Evolutionary conservation across 2,329 filamentous ascomycete species (phyloP).

Genomic region (Verticillium klebahnii): DNA sequence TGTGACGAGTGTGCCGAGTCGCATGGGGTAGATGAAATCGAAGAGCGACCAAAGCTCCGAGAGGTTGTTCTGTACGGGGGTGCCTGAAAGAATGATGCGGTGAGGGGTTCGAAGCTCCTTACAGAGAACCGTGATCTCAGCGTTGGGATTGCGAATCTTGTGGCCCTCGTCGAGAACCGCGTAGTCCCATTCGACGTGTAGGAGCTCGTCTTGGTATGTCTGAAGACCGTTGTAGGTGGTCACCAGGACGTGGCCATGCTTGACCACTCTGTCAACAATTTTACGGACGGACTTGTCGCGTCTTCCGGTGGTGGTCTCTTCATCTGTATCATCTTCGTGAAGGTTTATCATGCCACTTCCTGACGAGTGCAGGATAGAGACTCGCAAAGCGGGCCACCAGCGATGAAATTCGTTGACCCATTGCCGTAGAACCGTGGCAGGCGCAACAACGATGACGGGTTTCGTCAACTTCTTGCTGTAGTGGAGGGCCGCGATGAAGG

Average conservation of each 20-base stretch:
- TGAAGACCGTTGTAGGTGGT: slow-evolving; percentile 97
- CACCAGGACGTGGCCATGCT: slow-evolving; percentile 86
- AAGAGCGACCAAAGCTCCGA: slow-evolving; percentile 95
- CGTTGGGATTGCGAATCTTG: slow-evolving; percentile 96
- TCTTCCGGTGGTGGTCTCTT: slow-evolving; percentile 38
- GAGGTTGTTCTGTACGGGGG: slow-evolving; percentile 96
- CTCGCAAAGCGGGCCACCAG: slow-evolving; percentile 98
- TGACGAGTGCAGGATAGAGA: slow-evolving; percentile 91
- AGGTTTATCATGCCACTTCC: slow-evolving; percentile 95
- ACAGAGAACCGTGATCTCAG: slow-evolving; percentile 89
- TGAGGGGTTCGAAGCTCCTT: slow-evolving; percentile 90
- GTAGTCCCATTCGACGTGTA: slow-evolving; percentile 85
- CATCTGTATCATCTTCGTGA: slow-evolving; percentile 48
- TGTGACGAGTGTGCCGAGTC: slow-evolving; percentile 82
- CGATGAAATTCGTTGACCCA: slow-evolving; percentile 98
- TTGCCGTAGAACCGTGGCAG: slow-evolving; percentile 90
- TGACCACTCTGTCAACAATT: slow-evolving; percentile 76
- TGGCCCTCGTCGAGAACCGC: slow-evolving; percentile 95
- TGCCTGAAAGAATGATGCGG: slow-evolving; percentile 89
- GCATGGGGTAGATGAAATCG: slow-evolving; percentile 96
- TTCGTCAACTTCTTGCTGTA: slow-evolving; percentile 82
- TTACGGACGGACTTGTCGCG: slow-evolving; percentile 49
- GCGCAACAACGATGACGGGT: slow-evolving; percentile 87
- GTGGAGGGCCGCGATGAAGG: slow-evolving; percentile 85
- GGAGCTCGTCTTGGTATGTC: slow-evolving; percentile 78